phyloP scores from a whole-genome alignment of 169 alveolate species.

The Plasmodium berghei region DNA sequence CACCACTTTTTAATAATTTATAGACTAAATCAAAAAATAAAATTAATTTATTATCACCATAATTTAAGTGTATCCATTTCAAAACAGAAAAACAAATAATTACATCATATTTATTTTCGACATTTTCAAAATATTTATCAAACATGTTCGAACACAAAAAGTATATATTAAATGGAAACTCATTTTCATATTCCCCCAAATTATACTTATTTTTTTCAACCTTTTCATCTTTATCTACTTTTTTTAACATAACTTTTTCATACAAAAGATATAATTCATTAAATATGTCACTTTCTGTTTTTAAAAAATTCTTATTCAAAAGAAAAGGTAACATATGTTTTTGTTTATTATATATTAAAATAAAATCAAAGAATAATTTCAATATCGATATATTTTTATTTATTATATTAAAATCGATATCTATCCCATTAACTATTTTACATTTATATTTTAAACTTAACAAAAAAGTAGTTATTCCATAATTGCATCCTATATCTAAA shows the following conservation, averaged over 20 bases:
- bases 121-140: conserved; percentile 17
- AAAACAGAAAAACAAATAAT: conserved; percentile 49
- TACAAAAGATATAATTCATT: conserved; percentile 19
- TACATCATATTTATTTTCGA: conserved; percentile 44
- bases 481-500: conserved; percentile 65
- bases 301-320: conserved; percentile 9
- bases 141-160: conserved; percentile 51
- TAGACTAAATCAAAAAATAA: conserved; percentile 46
- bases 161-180: conserved; percentile 51
- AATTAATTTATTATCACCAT: conserved; percentile 47
- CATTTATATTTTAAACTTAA: conserved; percentile 53
- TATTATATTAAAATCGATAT: conserved; percentile 37
- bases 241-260: neutral
- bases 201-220: neutral
- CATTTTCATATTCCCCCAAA: neutral
- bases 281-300: conserved; percentile 19
- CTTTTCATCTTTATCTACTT: neutral
- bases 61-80: conserved; percentile 67
- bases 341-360: conserved; percentile 36
- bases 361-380: conserved; percentile 36
- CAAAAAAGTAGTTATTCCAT: conserved; percentile 41
- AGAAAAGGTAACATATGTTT: conserved; percentile 41
- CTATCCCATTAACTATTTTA: conserved; percentile 54
- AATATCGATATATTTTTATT: conserved; percentile 30
- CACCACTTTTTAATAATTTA: conserved; percentile 32